Percentiles rank a stretch among this genome's conserved stretches.
These are phyloP conservation scores for Candida nemodendra DNA, from an alignment of 805 yeast genomes.

Conservation along the genomic window DNA sequence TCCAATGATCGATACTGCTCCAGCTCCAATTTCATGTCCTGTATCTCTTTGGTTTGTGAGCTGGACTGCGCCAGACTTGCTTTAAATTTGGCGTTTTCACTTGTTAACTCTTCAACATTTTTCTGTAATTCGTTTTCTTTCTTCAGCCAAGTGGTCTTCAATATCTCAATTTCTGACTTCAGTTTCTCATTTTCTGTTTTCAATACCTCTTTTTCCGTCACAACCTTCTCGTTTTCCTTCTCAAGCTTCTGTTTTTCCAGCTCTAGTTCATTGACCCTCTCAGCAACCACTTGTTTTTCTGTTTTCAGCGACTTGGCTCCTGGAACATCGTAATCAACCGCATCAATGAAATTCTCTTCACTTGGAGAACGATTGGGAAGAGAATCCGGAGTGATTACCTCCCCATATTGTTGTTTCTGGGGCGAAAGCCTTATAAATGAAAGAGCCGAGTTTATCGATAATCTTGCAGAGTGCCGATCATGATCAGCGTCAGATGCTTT, in stretches of 20 bases:
- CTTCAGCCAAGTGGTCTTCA: slow-evolving; percentile 13
- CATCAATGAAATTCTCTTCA: slow-evolving; percentile 9
- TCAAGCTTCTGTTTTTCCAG: background rate
- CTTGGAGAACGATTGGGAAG: slow-evolving; percentile 12
- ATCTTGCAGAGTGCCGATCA: slow-evolving; percentile 19
- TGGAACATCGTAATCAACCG: slow-evolving; percentile 12
- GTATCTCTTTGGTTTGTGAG: background rate
- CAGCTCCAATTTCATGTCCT: slow-evolving; percentile 4
- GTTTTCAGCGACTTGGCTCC: no score
- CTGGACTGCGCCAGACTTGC: background rate
- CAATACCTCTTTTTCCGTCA: slow-evolving; percentile 9
- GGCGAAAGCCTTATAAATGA: slow-evolving; percentile 23
- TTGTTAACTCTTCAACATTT: slow-evolving; percentile 1
- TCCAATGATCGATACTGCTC: slow-evolving; percentile 9
- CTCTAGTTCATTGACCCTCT: background rate
- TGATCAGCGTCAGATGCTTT: slow-evolving; percentile 11
- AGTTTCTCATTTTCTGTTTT: slow-evolving; percentile 15
- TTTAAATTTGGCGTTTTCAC: slow-evolving; percentile 1
- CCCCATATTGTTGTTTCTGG: slow-evolving; percentile 8
- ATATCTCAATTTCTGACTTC: slow-evolving; percentile 5
- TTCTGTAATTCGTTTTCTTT: slow-evolving; percentile 13
- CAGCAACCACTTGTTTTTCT: no score
- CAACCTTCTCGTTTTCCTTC: slow-evolving; percentile 9
- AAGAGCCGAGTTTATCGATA: slow-evolving; percentile 26
- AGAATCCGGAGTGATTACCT: slow-evolving; percentile 20